These are phyloP conservation scores for Beauveria scarabaeidicola DNA, from an alignment of 2,329 filamentous ascomycete genomes.

Conservation along the genomic window DNA sequence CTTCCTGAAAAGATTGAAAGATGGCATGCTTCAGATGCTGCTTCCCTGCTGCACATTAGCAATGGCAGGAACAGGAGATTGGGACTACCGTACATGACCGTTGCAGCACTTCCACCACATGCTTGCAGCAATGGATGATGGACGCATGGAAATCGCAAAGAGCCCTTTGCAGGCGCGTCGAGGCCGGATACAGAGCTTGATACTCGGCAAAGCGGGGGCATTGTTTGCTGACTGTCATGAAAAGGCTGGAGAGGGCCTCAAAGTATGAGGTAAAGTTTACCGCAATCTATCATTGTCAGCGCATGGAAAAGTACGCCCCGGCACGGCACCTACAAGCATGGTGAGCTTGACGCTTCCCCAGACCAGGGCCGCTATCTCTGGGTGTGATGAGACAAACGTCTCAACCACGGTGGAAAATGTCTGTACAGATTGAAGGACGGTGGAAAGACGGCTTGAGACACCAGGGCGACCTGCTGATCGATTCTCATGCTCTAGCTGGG, in stretches of 20 bases:
- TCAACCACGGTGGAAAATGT: constrained; percentile 28
- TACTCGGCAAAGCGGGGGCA: neutral
- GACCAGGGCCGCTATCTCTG: constrained; percentile 29
- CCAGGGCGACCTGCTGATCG: neutral
- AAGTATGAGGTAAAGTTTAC: neutral
- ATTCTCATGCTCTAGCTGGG: neutral
- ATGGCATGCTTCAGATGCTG: neutral
- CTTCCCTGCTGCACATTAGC: neutral
- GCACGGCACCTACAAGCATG: constrained; percentile 22
- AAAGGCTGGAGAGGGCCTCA: neutral
- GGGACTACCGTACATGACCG: neutral
- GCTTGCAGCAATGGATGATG: constrained; percentile 27
- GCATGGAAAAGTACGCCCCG: neutral
- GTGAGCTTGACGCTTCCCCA: constrained; percentile 37
- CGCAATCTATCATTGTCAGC: neutral
- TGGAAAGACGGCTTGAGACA: neutral
- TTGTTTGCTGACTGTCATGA: neutral
- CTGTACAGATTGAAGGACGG: constrained; percentile 19
- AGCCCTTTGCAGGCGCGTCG: constrained; percentile 5
- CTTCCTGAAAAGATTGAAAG: neutral
- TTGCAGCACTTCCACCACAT: constrained; percentile 20
- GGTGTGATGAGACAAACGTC: constrained; percentile 29
- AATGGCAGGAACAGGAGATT: neutral
- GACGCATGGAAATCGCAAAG: constrained; percentile 27
- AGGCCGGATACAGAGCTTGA: neutral